Conservation (phyloP, 2,329 filamentous ascomycete species). For the Paracamarosporium sp. region DNA sequence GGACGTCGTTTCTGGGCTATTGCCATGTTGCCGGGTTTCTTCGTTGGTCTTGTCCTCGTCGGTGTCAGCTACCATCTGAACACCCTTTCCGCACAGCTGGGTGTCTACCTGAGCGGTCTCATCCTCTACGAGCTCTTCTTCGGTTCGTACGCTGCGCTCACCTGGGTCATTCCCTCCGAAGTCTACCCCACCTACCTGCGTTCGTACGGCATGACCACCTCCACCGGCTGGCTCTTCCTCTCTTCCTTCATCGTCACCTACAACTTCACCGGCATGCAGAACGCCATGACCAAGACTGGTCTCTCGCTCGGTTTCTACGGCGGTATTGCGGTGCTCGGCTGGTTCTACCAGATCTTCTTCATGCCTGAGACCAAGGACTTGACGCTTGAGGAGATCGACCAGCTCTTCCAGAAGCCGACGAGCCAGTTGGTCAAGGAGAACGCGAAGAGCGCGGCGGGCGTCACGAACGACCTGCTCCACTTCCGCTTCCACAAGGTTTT, state of each 20-base stretch:
- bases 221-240: slow-evolving; percentile 72
- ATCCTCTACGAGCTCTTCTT: slow-evolving; percentile 53
- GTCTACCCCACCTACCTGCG: slow-evolving; percentile 76
- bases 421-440: slow-evolving; percentile 62
- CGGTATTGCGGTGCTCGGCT: slow-evolving; percentile 73
- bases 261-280: slow-evolving; percentile 75
- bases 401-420: slow-evolving; percentile 70
- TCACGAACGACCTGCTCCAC: slow-evolving; percentile 53
- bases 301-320: slow-evolving; percentile 75
- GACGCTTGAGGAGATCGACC: slow-evolving; percentile 74
- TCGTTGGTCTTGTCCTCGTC: slow-evolving; percentile 71
- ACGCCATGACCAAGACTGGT: slow-evolving; percentile 70
- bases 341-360: slow-evolving; percentile 75
- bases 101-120: slow-evolving; percentile 71
- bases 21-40: slow-evolving; percentile 74
- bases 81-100: slow-evolving; percentile 55
- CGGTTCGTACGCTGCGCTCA: slow-evolving; percentile 44
- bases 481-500: slow-evolving; percentile 59
- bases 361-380: slow-evolving; percentile 78
- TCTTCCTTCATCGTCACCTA: slow-evolving; percentile 77
- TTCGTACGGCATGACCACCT: slow-evolving; percentile 76
- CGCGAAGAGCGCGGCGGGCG: slow-evolving; percentile 51
- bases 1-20: slow-evolving; percentile 79
- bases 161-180: slow-evolving; percentile 62
- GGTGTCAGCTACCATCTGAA: slow-evolving; percentile 68